Conservation (phyloP, 2,329 filamentous ascomycete genomes). For the Sphaerulina musiva region DNA sequence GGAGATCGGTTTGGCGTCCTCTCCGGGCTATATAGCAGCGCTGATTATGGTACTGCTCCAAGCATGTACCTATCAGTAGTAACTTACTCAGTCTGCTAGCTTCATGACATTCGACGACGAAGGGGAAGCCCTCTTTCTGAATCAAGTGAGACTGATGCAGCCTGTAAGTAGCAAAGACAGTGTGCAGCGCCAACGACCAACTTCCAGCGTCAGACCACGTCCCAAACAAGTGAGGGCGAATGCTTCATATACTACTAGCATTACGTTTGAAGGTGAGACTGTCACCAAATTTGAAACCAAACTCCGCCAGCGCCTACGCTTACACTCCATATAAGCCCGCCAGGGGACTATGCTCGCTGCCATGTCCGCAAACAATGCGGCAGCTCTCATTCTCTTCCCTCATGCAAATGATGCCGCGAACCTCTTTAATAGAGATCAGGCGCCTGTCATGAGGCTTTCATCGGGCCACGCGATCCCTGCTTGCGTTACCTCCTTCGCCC, state of each 20-base stretch:
- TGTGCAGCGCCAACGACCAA: too few species aligned
- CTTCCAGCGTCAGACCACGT: too few species aligned
- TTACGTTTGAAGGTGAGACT: neutral
- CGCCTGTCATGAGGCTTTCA: neutral
- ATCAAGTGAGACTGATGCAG: too few species aligned
- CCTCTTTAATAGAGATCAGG: neutral
- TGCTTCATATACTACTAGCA: neutral
- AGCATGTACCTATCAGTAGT: too few species aligned
- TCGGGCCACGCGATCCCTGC: conserved; percentile 7
- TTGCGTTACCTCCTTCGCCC: conserved; percentile 4
- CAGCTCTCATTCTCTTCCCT: too few species aligned
- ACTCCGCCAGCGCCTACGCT: conserved; percentile 10
- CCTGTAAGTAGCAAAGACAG: too few species aligned
- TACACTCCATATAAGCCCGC: neutral
- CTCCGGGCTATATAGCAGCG: too few species aligned
- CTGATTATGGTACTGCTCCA: too few species aligned
- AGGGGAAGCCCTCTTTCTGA: too few species aligned
- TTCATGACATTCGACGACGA: too few species aligned
- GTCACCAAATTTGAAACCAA: neutral
- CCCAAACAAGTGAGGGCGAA: neutral
- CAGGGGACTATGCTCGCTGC: neutral
- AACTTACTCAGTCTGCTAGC: too few species aligned
- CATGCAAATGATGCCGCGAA: neutral
- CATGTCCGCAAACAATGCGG: neutral
- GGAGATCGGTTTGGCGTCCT: too few species aligned